These are phyloP conservation scores for Onygenales sp. DNA, from an alignment of 2,329 filamentous ascomycete species.

Conservation along the genomic window DNA sequence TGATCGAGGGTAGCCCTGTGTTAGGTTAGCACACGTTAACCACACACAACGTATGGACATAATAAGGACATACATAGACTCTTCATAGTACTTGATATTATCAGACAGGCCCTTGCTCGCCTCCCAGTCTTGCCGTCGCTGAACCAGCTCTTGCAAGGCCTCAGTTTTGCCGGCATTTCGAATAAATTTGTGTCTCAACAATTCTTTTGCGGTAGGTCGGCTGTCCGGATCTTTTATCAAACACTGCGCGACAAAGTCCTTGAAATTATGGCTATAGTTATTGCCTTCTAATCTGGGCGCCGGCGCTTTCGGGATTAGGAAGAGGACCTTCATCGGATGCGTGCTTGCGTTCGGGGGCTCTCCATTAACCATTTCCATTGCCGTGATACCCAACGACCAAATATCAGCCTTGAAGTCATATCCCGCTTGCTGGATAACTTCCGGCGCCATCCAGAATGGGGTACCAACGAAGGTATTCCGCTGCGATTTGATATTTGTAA, in stretches of 20 bases:
- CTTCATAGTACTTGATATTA: slow-evolving; percentile 81
- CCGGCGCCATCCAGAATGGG: slow-evolving; percentile 94
- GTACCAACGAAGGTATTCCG: slow-evolving; percentile 96
- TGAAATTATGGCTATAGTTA: slow-evolving; percentile 79
- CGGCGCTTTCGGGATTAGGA: slow-evolving; percentile 80
- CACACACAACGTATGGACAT: background rate
- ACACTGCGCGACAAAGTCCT: slow-evolving; percentile 85
- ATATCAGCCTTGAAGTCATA: slow-evolving; percentile 88
- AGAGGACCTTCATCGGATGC: slow-evolving; percentile 89
- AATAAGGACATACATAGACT: slow-evolving; percentile 56
- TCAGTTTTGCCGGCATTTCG: slow-evolving; percentile 80
- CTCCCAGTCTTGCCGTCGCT: slow-evolving; percentile 71
- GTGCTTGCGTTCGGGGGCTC: slow-evolving; percentile 80
- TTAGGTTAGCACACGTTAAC: slow-evolving; percentile 1
- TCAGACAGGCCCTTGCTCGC: slow-evolving; percentile 58
- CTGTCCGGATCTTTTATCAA: slow-evolving; percentile 85
- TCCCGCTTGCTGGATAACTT: slow-evolving; percentile 80
- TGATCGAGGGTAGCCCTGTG: slow-evolving; percentile 51
- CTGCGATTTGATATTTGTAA: slow-evolving; percentile 96
- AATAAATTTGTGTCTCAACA: slow-evolving; percentile 83
- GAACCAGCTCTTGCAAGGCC: slow-evolving; percentile 75
- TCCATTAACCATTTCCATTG: slow-evolving; percentile 79
- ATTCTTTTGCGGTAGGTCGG: slow-evolving; percentile 73
- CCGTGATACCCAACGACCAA: slow-evolving; percentile 86
- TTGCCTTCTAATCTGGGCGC: slow-evolving; percentile 74